Percentiles rank a stretch among this genome's conserved stretches.
Evolutionary conservation across 2,329 filamentous ascomycete genomes (phyloP).

Genomic region (Botrytis pseudocinerea): DNA sequence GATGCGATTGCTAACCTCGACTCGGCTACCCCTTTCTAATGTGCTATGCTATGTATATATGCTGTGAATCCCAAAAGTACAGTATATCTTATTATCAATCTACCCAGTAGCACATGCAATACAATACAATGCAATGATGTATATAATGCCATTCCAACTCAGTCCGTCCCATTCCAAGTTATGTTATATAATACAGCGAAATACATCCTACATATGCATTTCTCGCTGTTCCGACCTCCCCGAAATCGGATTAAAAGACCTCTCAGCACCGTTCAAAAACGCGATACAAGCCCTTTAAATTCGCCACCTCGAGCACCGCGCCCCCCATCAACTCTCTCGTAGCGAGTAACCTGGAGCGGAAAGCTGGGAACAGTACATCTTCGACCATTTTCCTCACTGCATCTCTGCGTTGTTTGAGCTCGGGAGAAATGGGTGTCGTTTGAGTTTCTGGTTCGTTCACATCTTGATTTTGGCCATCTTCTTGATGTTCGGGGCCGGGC

Average conservation of each 20-base stretch:
- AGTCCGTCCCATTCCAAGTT: not conserved
- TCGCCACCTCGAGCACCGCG: slow-evolving; percentile 79
- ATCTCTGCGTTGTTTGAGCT: slow-evolving; percentile 58
- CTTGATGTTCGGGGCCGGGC: slow-evolving; percentile 42
- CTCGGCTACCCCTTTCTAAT: not conserved
- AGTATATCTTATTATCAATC: not conserved
- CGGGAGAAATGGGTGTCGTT: slow-evolving; percentile 44
- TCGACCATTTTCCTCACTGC: slow-evolving; percentile 78
- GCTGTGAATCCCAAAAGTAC: not conserved
- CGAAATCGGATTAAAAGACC: not conserved
- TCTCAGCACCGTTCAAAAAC: slow-evolving; percentile 89
- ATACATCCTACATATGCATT: not conserved
- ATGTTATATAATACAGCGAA: not conserved
- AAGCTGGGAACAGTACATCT: slow-evolving; percentile 84
- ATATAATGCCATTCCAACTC: not conserved
- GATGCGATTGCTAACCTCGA: not conserved
- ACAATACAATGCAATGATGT: not conserved
- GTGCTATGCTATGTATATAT: not conserved
- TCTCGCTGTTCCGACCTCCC: too few relatives aligned
- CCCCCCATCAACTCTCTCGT: slow-evolving; percentile 75
- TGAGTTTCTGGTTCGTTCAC: not conserved
- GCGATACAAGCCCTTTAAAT: slow-evolving; percentile 86
- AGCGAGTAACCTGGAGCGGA: slow-evolving; percentile 78
- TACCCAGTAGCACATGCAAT: not conserved
- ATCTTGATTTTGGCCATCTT: slow-evolving; percentile 31